These are phyloP conservation scores for Heracleum sosnowskyi DNA, from an alignment of 129 eudicot genomes.

Conservation along the genomic window DNA sequence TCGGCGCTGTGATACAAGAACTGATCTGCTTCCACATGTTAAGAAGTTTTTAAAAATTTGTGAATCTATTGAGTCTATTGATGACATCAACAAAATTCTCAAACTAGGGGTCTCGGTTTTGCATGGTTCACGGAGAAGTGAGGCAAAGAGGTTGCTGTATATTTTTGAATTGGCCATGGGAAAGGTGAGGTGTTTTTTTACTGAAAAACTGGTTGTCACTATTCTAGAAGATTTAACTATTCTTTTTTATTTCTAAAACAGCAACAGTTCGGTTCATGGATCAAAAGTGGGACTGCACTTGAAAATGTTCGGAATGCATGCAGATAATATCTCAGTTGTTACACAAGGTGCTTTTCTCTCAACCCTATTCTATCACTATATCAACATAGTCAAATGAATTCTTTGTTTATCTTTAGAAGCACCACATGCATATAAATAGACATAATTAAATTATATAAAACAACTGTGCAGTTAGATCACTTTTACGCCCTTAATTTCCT, in stretches of 20 bases:
- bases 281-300: constrained; percentile 35
- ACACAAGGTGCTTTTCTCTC: constrained; percentile 39
- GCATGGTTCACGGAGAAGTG: constrained; percentile 50
- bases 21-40: constrained; percentile 63
- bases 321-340: too few relatives aligned
- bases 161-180: constrained; percentile 34
- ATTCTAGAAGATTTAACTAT: constrained; percentile 3
- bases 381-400: not conserved
- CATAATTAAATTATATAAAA: too few relatives aligned
- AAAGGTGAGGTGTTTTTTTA: constrained; percentile 44
- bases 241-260: constrained; percentile 1
- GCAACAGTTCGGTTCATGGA: constrained; percentile 31
- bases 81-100: constrained; percentile 43
- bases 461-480: not conserved
- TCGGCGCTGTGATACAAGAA: constrained; percentile 73
- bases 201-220: not conserved
- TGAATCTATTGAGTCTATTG: constrained; percentile 29
- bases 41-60: constrained; percentile 43
- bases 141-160: constrained; percentile 41
- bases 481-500: not conserved
- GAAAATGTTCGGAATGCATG: constrained; percentile 57
- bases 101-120: constrained; percentile 45
- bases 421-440: too few relatives aligned
- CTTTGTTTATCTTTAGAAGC: not conserved
- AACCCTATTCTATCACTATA: not conserved